Conservation (phyloP, 257 asterid genomes). For the Gentiana dahurica region DNA sequence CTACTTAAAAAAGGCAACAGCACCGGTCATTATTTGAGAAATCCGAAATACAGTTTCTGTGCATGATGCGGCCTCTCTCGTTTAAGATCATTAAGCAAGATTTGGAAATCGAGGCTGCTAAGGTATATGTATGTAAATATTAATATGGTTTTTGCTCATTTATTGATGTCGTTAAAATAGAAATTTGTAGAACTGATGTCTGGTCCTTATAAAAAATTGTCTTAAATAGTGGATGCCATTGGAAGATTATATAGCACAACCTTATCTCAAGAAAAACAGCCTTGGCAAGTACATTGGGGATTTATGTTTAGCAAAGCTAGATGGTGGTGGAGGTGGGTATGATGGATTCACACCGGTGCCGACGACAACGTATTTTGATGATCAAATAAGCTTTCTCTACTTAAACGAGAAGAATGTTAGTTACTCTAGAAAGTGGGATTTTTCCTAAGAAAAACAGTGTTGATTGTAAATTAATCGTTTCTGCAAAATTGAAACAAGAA, state of each 20-base stretch:
- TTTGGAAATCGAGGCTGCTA: conserved; percentile 65
- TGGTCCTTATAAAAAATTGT: too few species aligned
- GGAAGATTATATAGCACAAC: conserved; percentile 47
- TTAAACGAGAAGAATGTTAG: conserved; percentile 34
- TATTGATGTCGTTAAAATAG: not conserved
- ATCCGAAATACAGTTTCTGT: conserved; percentile 49
- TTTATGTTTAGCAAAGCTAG: conserved; percentile 42
- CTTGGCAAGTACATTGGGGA: conserved; percentile 42
- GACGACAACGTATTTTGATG: conserved; percentile 21
- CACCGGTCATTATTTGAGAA: conserved; percentile 48
- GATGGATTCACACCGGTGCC: conserved; percentile 46
- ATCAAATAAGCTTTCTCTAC: conserved; percentile 42
- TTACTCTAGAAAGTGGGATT: conserved; percentile 2
- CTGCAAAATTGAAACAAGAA: not conserved
- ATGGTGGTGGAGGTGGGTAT: conserved; percentile 29
- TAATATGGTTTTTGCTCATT: not conserved
- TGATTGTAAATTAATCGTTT: not conserved
- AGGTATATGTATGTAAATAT: conserved; percentile 23
- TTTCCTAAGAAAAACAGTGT: conserved; percentile 1
- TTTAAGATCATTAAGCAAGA: conserved; percentile 55
- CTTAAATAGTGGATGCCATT: conserved; percentile 63
- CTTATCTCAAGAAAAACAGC: conserved; percentile 25
- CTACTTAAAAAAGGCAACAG: conserved; percentile 33
- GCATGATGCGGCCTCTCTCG: conserved; percentile 56
- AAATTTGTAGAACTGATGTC: too few species aligned